Evolutionary conservation across 768 basidiomycete genomes (phyloP), one percentile per base, ranked within the genome.

Genomic region (Leccinum fibrillosum): DNA sequence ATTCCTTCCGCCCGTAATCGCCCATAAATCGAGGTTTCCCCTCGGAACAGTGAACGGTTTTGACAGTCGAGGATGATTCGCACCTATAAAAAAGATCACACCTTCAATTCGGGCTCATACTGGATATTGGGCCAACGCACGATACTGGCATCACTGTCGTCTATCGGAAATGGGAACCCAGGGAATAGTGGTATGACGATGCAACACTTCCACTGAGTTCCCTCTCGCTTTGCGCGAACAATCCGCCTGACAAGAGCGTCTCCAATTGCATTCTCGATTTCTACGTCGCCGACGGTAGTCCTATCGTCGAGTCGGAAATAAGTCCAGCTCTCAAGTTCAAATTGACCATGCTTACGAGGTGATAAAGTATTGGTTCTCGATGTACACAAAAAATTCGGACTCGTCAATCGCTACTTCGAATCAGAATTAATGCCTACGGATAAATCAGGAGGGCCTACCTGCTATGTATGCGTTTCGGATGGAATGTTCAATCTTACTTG

Each of bases 41-140:
- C 97, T 49, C 96, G 82, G 55, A 82, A 82, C 49, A 98, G 88
- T 0, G 93, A 89, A 57, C 89, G 82, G 67, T 92, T 95, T 73
- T 99, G 97, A 67, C 94, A 96, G 68, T 99, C 94, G 37, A 98
- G 69, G 69, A 98, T 98, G 56, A 98, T 88, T 34, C 96, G 92
- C 64, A 96, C 85, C 92, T 94, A 62, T 56, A 12, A 42, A 42
- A 42, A 19, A 49, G 39, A 35, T 35, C 17, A 12, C 7, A 9
- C 21, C 10, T 7, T 63, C 19, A 61, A 55, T 37, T 57, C 13
- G 5, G 9, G 13, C 35, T 30, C 2, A 32, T 39, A 15, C 11
- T 10, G 35, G 17, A 7, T 32, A 28, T 1, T 25, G 8, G 12
- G 17, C 15, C 21, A 44, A 80, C 90, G 42, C 70, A 94, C 94